Evolutionary conservation across 2,329 filamentous ascomycete genomes (phyloP).

Genomic region (Ustulina deusta): DNA sequence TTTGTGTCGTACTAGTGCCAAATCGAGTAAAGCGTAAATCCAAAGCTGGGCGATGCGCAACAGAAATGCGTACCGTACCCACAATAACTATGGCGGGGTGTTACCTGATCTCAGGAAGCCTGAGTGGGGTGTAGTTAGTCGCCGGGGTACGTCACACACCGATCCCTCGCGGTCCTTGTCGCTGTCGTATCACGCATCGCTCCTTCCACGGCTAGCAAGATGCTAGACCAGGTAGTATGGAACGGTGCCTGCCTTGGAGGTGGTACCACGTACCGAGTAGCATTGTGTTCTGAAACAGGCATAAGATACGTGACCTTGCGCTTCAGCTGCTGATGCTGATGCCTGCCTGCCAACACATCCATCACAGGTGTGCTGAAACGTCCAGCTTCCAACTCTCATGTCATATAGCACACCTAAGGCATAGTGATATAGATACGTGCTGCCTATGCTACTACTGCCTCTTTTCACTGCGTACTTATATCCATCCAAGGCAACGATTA

Average conservation of each 20-base stretch:
- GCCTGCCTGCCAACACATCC: conserved; percentile 15
- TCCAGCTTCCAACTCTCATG: not conserved
- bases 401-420: too few species aligned
- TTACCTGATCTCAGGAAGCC: not conserved
- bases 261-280: not conserved
- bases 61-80: not conserved
- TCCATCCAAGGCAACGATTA: not conserved
- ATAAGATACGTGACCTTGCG: not conserved
- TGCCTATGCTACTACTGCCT: too few species aligned
- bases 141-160: conserved; percentile 9
- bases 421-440: too few species aligned
- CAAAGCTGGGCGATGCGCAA: not conserved
- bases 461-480: too few species aligned
- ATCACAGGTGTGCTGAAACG: not conserved
- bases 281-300: not conserved
- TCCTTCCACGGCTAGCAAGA: not conserved
- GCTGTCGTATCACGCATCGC: not conserved
- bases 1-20: not conserved
- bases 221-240: not conserved
- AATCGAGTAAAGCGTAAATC: not conserved
- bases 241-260: too few species aligned
- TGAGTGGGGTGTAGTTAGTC: not conserved
- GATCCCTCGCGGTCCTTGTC: not conserved
- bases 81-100: conserved; percentile 19
- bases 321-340: not conserved